Evolutionary conservation across 441 rosid species (phyloP).

Genomic region (Manihot esculenta): DNA sequence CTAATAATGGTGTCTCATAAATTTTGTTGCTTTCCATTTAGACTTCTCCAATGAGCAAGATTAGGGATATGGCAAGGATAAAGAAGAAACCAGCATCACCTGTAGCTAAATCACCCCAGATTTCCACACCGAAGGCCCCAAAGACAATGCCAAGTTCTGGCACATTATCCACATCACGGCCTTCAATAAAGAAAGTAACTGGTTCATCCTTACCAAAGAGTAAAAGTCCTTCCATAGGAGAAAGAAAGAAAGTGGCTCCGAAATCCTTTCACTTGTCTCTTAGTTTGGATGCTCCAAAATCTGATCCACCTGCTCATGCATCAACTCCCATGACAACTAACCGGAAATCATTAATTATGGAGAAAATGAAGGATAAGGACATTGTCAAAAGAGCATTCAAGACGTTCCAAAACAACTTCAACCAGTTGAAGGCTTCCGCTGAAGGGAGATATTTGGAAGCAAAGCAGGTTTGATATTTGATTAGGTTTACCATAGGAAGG

Average conservation of each 20-base stretch:
- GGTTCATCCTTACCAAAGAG: slow-evolving; percentile 35
- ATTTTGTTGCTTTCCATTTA: slow-evolving; percentile 26
- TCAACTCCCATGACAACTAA: slow-evolving; percentile 34
- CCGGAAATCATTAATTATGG: slow-evolving; percentile 83
- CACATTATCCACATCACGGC: slow-evolving; percentile 38
- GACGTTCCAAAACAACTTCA: slow-evolving; percentile 72
- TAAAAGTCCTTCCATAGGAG: slow-evolving; percentile 35
- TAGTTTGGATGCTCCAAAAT: slow-evolving; percentile 46
- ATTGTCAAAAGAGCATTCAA: slow-evolving; percentile 89
- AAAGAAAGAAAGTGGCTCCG: slow-evolving; percentile 61
- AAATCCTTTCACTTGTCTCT: slow-evolving; percentile 75
- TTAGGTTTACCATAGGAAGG: slow-evolving; percentile 13
- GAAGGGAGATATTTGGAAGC: slow-evolving; percentile 43
- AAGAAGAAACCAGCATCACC: slow-evolving; percentile 59
- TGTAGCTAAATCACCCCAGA: slow-evolving; percentile 40
- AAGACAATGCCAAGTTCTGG: slow-evolving; percentile 45
- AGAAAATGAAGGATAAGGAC: slow-evolving; percentile 96
- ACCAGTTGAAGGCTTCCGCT: slow-evolving; percentile 41
- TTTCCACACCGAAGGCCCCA: slow-evolving; percentile 48
- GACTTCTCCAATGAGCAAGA: slow-evolving; percentile 45
- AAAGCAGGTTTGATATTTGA: slow-evolving; percentile 52
- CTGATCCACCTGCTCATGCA: slow-evolving; percentile 40
- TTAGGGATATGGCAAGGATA: slow-evolving; percentile 34
- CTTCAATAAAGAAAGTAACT: slow-evolving; percentile 43
- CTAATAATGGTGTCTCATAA: slow-evolving; percentile 17